A percentile compares a stretch with the other conserved stretches of the same genome.
Conservation (phyloP, 306 rosid genomes). For the Acacia acuminata region DNA sequence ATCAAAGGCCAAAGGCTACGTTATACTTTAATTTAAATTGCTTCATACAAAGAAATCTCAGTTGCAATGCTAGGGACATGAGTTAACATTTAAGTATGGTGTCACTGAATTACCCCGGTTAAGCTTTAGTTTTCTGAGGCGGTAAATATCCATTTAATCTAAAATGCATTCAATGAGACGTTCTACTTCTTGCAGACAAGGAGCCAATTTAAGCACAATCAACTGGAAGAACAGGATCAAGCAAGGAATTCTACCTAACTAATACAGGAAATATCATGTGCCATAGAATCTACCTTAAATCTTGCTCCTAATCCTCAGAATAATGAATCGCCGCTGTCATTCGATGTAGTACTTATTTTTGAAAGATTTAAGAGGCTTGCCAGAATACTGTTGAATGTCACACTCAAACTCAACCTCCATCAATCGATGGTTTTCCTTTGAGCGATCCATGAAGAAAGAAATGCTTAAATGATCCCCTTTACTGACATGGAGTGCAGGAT, state of each 20-base stretch:
- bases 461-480: conserved; percentile 67
- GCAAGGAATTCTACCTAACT: background rate
- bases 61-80: background rate
- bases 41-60: background rate
- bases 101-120: background rate
- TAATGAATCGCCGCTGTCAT: conserved; percentile 45
- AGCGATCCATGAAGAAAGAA: conserved; percentile 84
- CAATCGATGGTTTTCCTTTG: conserved; percentile 87
- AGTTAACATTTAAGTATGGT: background rate
- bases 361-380: conserved; percentile 55
- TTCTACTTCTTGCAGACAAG: background rate
- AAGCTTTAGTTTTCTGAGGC: background rate
- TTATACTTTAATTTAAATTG: background rate
- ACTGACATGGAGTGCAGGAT: conserved; percentile 59
- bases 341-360: conserved; percentile 78
- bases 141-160: background rate
- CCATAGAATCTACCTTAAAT: conserved; percentile 36
- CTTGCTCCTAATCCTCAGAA: conserved; percentile 27
- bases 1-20: background rate
- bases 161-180: background rate
- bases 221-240: conserved; percentile 5
- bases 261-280: conserved; percentile 8
- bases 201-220: background rate
- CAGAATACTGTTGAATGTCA: conserved; percentile 63
- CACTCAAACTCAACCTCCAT: conserved; percentile 91